A percentile compares a stretch with the other conserved stretches of the same genome.
Conservation (phyloP, 2,329 filamentous ascomycete genomes). For the Geosmithia putterillii region DNA sequence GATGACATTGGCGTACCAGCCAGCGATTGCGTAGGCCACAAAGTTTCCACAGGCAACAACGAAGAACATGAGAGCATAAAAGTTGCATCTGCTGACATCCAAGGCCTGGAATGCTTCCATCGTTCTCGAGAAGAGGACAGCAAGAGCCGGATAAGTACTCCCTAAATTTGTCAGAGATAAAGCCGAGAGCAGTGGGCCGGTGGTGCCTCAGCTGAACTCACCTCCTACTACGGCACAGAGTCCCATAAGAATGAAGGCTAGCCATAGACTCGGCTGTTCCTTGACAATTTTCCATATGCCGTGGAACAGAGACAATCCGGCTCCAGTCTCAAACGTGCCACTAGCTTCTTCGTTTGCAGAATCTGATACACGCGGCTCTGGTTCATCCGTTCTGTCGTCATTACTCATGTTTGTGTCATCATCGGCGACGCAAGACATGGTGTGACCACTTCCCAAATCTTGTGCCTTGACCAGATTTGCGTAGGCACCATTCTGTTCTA, state of each 20-base stretch:
- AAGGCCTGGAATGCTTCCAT: constrained; percentile 22
- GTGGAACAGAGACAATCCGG: constrained; percentile 8
- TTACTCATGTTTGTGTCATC: too few species aligned
- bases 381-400: constrained; percentile 5
- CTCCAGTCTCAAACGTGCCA: too few species aligned
- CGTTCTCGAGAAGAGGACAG: constrained; percentile 24
- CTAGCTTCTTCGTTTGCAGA: neutral
- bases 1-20: constrained; percentile 22
- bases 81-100: constrained; percentile 27
- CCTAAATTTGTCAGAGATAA: constrained; percentile 10
- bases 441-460: constrained; percentile 19
- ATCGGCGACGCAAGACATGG: neutral
- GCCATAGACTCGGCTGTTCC: constrained; percentile 16
- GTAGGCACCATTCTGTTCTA: constrained; percentile 55
- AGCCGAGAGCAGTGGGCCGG: neutral
- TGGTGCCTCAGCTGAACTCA: constrained; percentile 7
- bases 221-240: constrained; percentile 14
- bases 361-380: neutral
- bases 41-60: constrained; percentile 34
- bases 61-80: constrained; percentile 45
- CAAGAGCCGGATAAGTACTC: constrained; percentile 24
- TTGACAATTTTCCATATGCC: constrained; percentile 15
- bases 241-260: constrained; percentile 7
- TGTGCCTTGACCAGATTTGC: constrained; percentile 80
- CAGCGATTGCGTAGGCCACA: constrained; percentile 25